Percentiles rank a stretch among this genome's conserved stretches.
Evolutionary conservation across 75 land plant species (phyloP).

Genomic region (Larix kaempferi): DNA sequence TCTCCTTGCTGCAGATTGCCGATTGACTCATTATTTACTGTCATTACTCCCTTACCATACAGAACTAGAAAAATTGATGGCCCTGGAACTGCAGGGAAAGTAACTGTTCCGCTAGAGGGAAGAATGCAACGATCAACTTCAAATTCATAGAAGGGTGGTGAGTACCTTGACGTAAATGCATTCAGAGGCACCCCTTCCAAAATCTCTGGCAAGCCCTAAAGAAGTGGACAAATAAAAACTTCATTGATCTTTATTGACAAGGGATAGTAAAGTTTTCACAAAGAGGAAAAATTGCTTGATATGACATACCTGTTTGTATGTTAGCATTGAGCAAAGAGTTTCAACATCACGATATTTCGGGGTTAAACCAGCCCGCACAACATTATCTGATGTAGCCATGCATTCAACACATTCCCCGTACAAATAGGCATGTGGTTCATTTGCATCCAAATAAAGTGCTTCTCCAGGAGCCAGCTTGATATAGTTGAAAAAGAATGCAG

Average conservation of each 20-base stretch:
- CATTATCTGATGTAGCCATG: conserved; percentile 99
- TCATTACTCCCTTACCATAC: conserved; percentile 57
- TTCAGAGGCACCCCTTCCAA: conserved; percentile 48
- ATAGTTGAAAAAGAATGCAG: conserved; percentile 79
- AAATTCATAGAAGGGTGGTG: conserved; percentile 93
- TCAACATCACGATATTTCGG: conserved; percentile 79
- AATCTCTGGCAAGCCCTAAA: conserved; percentile 85
- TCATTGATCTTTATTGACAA: background rate
- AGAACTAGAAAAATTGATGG: conserved; percentile 79
- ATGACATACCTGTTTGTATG: conserved; percentile 73
- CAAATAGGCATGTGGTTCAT: conserved; percentile 91
- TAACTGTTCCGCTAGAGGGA: conserved; percentile 39
- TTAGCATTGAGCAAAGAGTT: conserved; percentile 93
- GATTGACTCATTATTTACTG: conserved; percentile 1
- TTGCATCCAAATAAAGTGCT: conserved; percentile 77
- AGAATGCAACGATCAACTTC: conserved; percentile 81
- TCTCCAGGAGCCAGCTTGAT: conserved; percentile 73
- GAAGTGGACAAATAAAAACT: conserved; percentile 4
- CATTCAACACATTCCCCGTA: conserved; percentile 84
- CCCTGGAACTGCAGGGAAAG: conserved; percentile 44
- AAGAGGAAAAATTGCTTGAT: background rate
- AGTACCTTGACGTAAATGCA: conserved; percentile 47
- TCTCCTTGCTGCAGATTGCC: conserved; percentile 47
- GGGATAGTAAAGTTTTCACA: background rate
- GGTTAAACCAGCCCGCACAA: conserved; percentile 93